These are phyloP conservation scores for Ascochyta pisi DNA, from an alignment of 2,329 filamentous ascomycete genomes.

Conservation along the genomic window DNA sequence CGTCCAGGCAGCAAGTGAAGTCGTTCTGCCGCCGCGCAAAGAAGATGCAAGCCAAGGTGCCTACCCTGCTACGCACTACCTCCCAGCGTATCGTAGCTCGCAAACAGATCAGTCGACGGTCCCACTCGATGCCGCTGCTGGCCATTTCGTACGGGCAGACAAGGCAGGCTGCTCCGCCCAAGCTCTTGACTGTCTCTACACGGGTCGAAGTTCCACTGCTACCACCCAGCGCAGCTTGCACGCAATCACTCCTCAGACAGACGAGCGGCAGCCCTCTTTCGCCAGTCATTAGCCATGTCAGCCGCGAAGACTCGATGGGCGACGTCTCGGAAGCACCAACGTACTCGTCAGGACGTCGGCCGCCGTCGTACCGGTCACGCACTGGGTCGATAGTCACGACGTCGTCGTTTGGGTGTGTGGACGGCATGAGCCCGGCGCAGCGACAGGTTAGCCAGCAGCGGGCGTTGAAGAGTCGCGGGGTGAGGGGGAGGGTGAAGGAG, in stretches of 20 bases:
- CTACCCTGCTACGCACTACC: constrained; percentile 29
- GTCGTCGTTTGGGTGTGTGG: constrained; percentile 47
- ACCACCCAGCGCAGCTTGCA: too few relatives aligned
- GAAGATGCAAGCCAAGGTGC: constrained; percentile 41
- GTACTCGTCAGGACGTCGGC: constrained; percentile 40
- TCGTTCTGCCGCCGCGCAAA: constrained; percentile 37
- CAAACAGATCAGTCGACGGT: constrained; percentile 29
- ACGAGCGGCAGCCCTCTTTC: too few relatives aligned
- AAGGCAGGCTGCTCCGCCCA: background rate
- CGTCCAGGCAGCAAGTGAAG: constrained; percentile 30
- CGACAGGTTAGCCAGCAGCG: constrained; percentile 37
- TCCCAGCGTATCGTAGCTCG: constrained; percentile 21
- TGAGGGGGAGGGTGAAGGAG: constrained; percentile 40
- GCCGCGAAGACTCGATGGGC: constrained; percentile 40
- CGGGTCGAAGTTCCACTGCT: too few relatives aligned
- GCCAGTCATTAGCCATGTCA: background rate
- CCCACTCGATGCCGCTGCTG: constrained; percentile 36
- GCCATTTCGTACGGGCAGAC: constrained; percentile 25
- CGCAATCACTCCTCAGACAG: too few relatives aligned
- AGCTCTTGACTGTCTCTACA: too few relatives aligned
- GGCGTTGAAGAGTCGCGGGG: constrained; percentile 27
- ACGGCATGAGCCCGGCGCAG: constrained; percentile 40
- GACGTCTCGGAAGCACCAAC: constrained; percentile 44
- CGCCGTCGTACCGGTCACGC: constrained; percentile 45
- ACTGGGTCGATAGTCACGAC: constrained; percentile 39